These are phyloP conservation scores for Neobulgaria alba DNA, from an alignment of 2,329 filamentous ascomycete species.

Conservation along the genomic window DNA sequence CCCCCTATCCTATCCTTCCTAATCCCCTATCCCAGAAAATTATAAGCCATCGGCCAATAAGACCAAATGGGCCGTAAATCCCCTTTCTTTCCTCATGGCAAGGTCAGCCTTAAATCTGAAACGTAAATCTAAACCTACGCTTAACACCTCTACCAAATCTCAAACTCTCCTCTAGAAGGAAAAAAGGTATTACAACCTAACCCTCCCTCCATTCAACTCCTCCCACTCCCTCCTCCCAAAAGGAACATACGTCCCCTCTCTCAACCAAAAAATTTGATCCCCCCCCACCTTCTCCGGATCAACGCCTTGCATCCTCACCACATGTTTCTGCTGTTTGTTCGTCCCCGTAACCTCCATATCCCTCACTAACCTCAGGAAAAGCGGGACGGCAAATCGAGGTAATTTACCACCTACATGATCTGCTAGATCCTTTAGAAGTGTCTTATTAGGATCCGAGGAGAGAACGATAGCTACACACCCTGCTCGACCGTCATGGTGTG, in stretches of 20 bases:
- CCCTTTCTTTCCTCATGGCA: no score
- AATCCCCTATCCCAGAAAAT: no score
- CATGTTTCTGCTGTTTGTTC: conserved; percentile 80
- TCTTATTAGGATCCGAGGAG: conserved; percentile 37
- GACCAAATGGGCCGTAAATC: no score
- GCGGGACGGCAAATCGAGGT: conserved; percentile 66
- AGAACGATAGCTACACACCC: conserved; percentile 69
- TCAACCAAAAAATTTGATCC: conserved; percentile 49
- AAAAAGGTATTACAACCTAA: conserved; percentile 42
- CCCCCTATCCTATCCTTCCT: no score
- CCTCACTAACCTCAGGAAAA: conserved; percentile 62
- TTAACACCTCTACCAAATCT: no score
- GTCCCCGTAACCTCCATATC: conserved; percentile 66
- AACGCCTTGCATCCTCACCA: conserved; percentile 64
- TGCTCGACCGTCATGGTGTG: conserved; percentile 73
- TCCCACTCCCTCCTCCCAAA: conserved; percentile 65
- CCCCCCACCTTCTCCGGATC: conserved; percentile 46
- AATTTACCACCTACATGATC: conserved; percentile 47
- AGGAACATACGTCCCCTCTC: conserved; percentile 54
- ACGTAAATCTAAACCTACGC: no score
- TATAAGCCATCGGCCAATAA: no score
- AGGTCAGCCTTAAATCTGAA: no score
- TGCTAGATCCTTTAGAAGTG: conserved; percentile 50
- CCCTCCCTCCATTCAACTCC: conserved; percentile 54
- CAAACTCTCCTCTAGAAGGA: no score